Conservation (phyloP, 169 alveolate species). For the Cryptosporidium bovis region DNA sequence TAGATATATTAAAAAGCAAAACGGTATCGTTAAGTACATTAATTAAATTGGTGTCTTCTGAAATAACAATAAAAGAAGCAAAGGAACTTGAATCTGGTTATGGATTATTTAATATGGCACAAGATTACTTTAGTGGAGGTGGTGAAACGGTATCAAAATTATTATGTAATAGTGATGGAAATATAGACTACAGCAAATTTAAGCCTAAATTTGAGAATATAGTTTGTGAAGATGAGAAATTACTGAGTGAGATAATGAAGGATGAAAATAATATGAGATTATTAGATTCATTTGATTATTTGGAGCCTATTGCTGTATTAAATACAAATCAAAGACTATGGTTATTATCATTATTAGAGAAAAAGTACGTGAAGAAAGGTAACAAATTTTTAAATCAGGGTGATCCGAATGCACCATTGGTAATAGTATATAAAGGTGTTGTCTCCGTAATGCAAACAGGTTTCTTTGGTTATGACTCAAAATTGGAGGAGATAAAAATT, state of each 20-base stretch:
- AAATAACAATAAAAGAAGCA: conserved; percentile 44
- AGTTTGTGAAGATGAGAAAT: conserved; percentile 1
- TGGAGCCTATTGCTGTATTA: conserved; percentile 43
- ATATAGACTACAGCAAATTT: conserved; percentile 14
- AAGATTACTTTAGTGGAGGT: conserved; percentile 64
- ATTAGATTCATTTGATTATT: conserved; percentile 9
- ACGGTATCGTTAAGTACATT: conserved; percentile 42
- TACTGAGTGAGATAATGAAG: background rate
- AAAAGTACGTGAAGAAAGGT: conserved; percentile 23
- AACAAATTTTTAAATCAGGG: conserved; percentile 53
- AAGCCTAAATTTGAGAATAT: conserved; percentile 32
- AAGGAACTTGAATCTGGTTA: conserved; percentile 41
- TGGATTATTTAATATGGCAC: conserved; percentile 52
- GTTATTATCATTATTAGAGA: conserved; percentile 33
- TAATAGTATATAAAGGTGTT: conserved; percentile 32
- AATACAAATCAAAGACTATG: conserved; percentile 44
- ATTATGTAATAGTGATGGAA: background rate
- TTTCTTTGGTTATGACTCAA: conserved; percentile 62
- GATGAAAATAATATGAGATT: conserved; percentile 1
- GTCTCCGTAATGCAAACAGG: conserved; percentile 62
- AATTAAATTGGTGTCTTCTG: conserved; percentile 47
- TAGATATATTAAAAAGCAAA: conserved; percentile 45
- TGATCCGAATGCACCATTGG: conserved; percentile 52
- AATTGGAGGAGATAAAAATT: conserved; percentile 23
- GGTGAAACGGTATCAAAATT: conserved; percentile 42